Base-by-base conservation (phyloP, 1,284 basidiomycete genomes). In the Austroboletus niveus region DNA sequence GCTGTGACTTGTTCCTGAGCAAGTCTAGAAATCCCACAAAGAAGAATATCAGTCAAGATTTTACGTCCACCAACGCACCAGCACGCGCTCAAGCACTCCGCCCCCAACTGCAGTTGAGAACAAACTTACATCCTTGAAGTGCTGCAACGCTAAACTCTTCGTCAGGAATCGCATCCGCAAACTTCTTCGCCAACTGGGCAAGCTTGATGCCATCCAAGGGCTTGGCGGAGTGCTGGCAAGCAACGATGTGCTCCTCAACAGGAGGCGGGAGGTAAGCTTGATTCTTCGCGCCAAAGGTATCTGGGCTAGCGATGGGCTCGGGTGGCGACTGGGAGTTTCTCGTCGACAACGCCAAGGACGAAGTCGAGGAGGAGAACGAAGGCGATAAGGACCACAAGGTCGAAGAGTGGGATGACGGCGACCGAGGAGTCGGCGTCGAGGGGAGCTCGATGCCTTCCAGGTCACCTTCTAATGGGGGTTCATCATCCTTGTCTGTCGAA, bases 111-210 rank as follows among this genome's bases (percentile, higher is more conserved):
- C 58, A 52, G 49, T 51, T 39, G 54, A 54, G 61, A 58, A 55
- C 2, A 61, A 81, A 82, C 86, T 78, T 67, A 88, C 86, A 92
- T 65, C 89, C 90, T 71, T 92, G 90, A 53, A 93, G 72, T 50
- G 87, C 84, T n/a, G 91, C 89, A 49, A 92, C 86, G 60, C 86
- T 88, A 64, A 92, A 90, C 69, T 87, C 86, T 39, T 87, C 83
- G 24, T 89, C 85, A 0, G 89, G 87, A 29, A 92, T 82, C 24
- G 79, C 72, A 54, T 86, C 84, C 5, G 88, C 86, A 62, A 92
- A 93, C 51, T 74, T 66, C 69, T 85, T 82, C 11, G 88, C 91
- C 15, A 92, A 73, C 15, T 71, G 64, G 30, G 78, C 80, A 29
- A 91, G 75, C 51, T 79, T 83, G 59, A 71, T 72, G 42, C 76